phyloP scores from a whole-genome alignment of 1,284 basidiomycete species.

The Tremellales sp. region DNA sequence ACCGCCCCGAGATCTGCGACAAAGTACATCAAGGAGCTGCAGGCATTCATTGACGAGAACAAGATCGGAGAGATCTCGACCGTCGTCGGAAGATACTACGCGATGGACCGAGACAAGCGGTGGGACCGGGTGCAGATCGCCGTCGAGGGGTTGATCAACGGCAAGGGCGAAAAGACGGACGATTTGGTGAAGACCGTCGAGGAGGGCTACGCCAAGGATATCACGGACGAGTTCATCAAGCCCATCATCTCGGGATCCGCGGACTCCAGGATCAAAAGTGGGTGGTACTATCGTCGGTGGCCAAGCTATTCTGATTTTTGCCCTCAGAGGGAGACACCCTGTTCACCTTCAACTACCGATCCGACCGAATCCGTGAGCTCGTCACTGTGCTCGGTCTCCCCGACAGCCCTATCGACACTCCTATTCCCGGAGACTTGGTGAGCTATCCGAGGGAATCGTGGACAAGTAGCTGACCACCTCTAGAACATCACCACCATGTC shows the following conservation, averaged over 20 bases:
- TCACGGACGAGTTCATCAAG: slow-evolving; percentile 90
- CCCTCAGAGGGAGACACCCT: slow-evolving; percentile 63
- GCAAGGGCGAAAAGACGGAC: slow-evolving; percentile 62
- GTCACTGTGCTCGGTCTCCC: slow-evolving; percentile 70
- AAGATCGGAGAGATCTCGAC: slow-evolving; percentile 64
- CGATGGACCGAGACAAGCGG: slow-evolving; percentile 92
- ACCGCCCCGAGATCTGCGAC: slow-evolving; percentile 76
- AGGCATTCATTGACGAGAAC: slow-evolving; percentile 70
- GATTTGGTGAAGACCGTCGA: slow-evolving; percentile 66
- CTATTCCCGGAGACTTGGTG: slow-evolving; percentile 77
- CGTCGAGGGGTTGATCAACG: slow-evolving; percentile 72
- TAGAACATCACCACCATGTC: slow-evolving; percentile 88
- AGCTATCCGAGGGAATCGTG: slow-evolving; percentile 15
- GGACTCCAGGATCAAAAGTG: slow-evolving; percentile 74
- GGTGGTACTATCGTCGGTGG: slow-evolving; percentile 10
- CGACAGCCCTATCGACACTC: slow-evolving; percentile 75
- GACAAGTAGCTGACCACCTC: too few relatives aligned
- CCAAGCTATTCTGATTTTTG: slow-evolving; percentile 3
- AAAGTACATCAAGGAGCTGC: slow-evolving; percentile 68
- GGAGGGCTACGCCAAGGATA: slow-evolving; percentile 68
- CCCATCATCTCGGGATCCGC: slow-evolving; percentile 80
- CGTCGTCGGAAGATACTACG: slow-evolving; percentile 82
- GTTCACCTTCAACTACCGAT: slow-evolving; percentile 93
- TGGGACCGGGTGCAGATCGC: slow-evolving; percentile 89
- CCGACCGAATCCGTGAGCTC: slow-evolving; percentile 88